Percentiles rank a stretch among this genome's conserved stretches.
Evolutionary conservation across 345 rosid species (phyloP).

Genomic region (Citrus medica): DNA sequence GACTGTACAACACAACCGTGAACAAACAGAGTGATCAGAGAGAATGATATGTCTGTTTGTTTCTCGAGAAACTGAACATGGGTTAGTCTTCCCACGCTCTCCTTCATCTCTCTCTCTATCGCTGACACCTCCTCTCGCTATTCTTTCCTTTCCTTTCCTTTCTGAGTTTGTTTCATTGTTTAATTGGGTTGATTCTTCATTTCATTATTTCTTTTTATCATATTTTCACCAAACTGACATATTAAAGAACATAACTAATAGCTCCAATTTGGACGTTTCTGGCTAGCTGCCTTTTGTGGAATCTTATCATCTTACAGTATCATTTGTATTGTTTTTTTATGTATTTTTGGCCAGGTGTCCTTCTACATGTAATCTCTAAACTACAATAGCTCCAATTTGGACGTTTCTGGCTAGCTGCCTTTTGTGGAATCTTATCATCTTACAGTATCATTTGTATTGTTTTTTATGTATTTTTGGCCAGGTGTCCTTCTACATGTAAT

Average conservation of each 20-base stretch:
- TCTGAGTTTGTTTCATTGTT: not conserved
- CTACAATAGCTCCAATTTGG: not conserved
- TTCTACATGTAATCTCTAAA: not conserved
- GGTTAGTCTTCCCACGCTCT: not conserved
- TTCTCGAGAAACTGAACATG: constrained; percentile 7
- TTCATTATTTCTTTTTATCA: not conserved
- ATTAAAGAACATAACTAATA: not conserved
- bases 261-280: not conserved
- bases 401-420: not conserved
- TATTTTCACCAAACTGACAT: not conserved
- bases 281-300: not conserved
- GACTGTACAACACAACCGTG: not conserved
- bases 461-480: constrained; percentile 1
- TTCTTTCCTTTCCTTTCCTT: not conserved
- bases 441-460: not conserved
- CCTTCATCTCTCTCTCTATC: not conserved
- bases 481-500: constrained; percentile 6
- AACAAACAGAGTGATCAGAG: not conserved
- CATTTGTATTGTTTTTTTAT: not conserved
- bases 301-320: not conserved
- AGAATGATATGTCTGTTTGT: not conserved
- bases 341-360: constrained; percentile 9
- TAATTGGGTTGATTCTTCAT: not conserved
- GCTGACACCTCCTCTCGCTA: not conserved
- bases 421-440: not conserved